Evolutionary conservation across 441 rosid genomes (phyloP).

Genomic region (Jatropha podagrica): DNA sequence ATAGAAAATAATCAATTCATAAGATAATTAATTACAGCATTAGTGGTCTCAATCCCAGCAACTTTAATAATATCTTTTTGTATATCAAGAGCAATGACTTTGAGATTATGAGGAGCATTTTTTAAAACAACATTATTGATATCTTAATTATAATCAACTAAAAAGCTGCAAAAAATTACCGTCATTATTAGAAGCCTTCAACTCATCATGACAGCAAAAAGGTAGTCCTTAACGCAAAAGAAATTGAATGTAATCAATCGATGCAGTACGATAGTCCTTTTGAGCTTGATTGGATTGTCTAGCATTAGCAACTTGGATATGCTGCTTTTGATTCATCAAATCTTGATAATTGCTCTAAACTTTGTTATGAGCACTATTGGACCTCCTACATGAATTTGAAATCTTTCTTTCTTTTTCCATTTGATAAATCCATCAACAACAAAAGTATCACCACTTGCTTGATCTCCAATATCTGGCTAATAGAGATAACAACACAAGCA

Average conservation of each 20-base stretch:
- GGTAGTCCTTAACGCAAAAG: not conserved
- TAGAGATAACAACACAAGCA: constrained; percentile 15
- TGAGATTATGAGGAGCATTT: not conserved
- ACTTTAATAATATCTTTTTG: not conserved
- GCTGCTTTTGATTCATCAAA: not conserved
- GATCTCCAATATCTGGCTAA: not conserved
- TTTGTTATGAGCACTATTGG: not conserved
- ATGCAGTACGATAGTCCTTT: not conserved
- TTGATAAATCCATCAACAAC: not conserved
- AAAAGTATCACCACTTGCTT: not conserved
- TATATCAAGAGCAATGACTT: not conserved
- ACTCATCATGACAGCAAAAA: not conserved
- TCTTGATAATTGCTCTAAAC: not conserved
- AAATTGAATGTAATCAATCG: not conserved
- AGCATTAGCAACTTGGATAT: not conserved
- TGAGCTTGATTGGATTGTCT: not conserved
- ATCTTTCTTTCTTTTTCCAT: constrained; percentile 1
- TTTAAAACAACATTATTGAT: not conserved
- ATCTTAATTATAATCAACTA: not conserved
- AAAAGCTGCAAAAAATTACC: too few relatives aligned
- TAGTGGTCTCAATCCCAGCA: not conserved
- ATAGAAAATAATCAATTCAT: not conserved
- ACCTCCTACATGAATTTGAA: not conserved
- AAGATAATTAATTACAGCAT: not conserved
- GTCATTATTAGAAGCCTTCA: not conserved